Conservation (phyloP, 345 rosid species). For the Heritiera littoralis region DNA sequence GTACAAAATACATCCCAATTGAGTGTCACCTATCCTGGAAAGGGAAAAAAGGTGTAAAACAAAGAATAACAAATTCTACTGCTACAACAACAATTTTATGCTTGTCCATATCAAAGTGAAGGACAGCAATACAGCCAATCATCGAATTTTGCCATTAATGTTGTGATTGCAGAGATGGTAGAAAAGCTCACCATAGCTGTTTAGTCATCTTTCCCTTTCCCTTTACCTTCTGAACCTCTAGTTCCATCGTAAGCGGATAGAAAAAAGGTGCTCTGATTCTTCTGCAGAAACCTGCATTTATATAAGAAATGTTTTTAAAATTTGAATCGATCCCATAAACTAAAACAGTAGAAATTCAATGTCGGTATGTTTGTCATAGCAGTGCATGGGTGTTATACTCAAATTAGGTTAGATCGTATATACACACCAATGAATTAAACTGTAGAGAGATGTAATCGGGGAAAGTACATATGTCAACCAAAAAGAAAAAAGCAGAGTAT, state of each 20-base stretch:
- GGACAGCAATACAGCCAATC: conserved; percentile 8
- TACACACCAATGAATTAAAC: neutral
- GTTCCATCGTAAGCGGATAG: conserved; percentile 68
- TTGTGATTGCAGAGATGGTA: neutral
- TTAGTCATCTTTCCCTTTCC: conserved; percentile 74
- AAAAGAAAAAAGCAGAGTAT: neutral
- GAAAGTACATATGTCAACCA: neutral
- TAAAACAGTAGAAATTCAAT: neutral
- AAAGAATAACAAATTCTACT: conserved; percentile 30
- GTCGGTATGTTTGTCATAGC: neutral
- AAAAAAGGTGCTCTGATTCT: conserved; percentile 80
- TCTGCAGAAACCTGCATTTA: conserved; percentile 76
- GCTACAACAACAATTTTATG: conserved; percentile 40
- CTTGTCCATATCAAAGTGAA: conserved; percentile 16
- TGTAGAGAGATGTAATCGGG: neutral
- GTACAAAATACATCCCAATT: neutral
- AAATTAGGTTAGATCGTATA: neutral
- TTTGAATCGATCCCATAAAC: neutral
- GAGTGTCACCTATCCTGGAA: conserved; percentile 5
- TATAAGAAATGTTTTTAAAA: neutral
- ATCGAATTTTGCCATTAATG: neutral
- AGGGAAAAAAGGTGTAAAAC: neutral
- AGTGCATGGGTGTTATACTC: neutral
- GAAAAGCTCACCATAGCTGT: conserved; percentile 7
- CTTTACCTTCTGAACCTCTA: conserved; percentile 59